These are phyloP conservation scores for Yamadazyma insecticola DNA, from an alignment of 805 yeast species.

Conservation along the genomic window DNA sequence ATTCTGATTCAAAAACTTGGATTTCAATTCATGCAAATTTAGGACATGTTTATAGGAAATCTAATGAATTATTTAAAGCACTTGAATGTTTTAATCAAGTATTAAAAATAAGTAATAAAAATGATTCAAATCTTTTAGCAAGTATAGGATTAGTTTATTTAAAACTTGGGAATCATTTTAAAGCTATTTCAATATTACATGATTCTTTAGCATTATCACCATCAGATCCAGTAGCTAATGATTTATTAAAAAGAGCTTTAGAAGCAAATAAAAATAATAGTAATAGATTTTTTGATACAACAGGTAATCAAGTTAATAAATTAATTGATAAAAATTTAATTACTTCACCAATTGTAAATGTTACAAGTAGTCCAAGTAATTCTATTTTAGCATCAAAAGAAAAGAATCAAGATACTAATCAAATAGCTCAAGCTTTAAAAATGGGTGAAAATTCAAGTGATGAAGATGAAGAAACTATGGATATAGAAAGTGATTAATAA, in stretches of 20 bases:
- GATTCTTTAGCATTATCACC: slow-evolving; percentile 76
- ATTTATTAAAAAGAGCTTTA: slow-evolving; percentile 73
- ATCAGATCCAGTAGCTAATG: slow-evolving; percentile 79
- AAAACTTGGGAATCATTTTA: slow-evolving; percentile 56
- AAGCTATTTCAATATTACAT: slow-evolving; percentile 75
- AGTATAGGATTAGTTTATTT: slow-evolving; percentile 83
- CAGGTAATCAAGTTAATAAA: not conserved
- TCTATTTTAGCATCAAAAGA: slow-evolving; percentile 4
- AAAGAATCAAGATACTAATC: slow-evolving; percentile 6
- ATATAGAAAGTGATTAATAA: slow-evolving; percentile 49
- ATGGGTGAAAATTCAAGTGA: slow-evolving; percentile 48
- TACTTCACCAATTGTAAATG: not conserved
- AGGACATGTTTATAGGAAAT: slow-evolving; percentile 80
- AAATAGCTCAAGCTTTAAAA: slow-evolving; percentile 34
- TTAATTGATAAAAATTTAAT: too few species aligned
- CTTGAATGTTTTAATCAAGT: slow-evolving; percentile 75
- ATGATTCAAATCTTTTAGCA: slow-evolving; percentile 65
- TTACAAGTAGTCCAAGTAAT: slow-evolving; percentile 3
- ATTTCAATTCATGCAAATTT: slow-evolving; percentile 78
- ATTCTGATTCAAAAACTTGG: slow-evolving; percentile 81
- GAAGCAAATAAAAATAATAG: slow-evolving; percentile 46
- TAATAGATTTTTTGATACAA: slow-evolving; percentile 14
- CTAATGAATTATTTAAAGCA: slow-evolving; percentile 60
- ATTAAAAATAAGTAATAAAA: slow-evolving; percentile 60
- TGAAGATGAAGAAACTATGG: slow-evolving; percentile 50